Evolutionary conservation across 2,329 filamentous ascomycete species (phyloP), one percentile per base, ranked within the genome.

Genomic region (Diplodia scrobiculata): DNA sequence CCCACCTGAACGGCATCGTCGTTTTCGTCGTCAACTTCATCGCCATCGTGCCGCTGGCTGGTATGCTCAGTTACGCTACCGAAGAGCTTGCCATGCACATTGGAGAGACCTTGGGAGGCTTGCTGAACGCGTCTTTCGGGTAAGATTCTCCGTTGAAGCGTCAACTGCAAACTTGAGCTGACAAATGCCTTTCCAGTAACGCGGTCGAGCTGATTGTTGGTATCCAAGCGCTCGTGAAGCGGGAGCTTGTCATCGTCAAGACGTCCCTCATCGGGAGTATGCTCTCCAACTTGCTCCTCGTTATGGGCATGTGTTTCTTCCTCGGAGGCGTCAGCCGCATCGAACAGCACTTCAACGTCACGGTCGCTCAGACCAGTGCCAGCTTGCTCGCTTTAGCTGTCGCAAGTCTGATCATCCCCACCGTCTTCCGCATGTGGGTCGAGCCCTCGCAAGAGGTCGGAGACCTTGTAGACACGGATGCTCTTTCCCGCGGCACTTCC

Each of bases 301-400:
- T 97, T 62, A 82, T 97, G 82, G 93, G 92, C 66, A 96, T 93
- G 87, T 95, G 89, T 75, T 97, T 96, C 83, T 95, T 96, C 81
- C 89, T 91, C 68, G 92, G 91, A 59, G 92, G 92, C 3, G 76
- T 96, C 71, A 88, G 90, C 67, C 87, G 93, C 32, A 74, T 85
- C 32, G 90, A 96, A 75, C 94, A 97, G 76, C 89, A 87, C 77
- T 98, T 97, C 84, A 97, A 97, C 81, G 87, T 90, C 38, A 94
- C 91, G 0, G 92, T 97, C 6, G 93, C 93, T 0, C 92, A 97
- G 77, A 97, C 93, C 0, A 91, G 92, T 3, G 88, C 92, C 14
- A 92, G 89, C 73, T 80, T 96, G 63, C 84, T 96, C 21, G 89
- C 91, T 13, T 82, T 96, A 21, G 89, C 90, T 14, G 90, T 96